Evolutionary conservation across 2,329 filamentous ascomycete genomes (phyloP), one percentile per base, ranked within the genome.

Genomic region (Coleophoma cylindrospora): DNA sequence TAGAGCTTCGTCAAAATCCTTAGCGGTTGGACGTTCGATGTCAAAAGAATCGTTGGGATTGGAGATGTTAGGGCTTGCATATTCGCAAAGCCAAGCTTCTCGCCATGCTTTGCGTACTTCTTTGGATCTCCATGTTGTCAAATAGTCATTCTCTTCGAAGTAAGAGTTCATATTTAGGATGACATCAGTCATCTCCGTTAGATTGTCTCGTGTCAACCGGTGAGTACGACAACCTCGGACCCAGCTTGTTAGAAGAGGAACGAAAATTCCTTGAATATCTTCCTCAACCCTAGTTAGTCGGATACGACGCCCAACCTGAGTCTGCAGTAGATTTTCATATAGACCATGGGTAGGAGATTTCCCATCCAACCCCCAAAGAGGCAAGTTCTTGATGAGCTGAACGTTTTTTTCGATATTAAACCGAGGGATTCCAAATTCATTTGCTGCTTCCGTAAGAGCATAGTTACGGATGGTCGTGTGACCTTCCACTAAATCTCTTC

Each of bases 351-450:
- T 74, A 1, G 76, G 74, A 4, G 70, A 76, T 47, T 76, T 69
- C 45, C 74, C 73, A 51, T 80, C 76, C 45, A 80, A 61, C 3
- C 76, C 76, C 76, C 76, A 80, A 1, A 80, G 68, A 3, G 76
- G 76, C 34, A 80, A 66, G 15, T 78, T 66, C 55, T 77, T 79
- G 50, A 80, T 61, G 0, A 76, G 78, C 57, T 77, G 74, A 10
- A 80, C 70, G 50, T 78, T 79, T 56, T 71, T 70, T 62, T 80
- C 76, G 1, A 76, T 74, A 60, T 80, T 76, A 61, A 77, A 76
- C 15, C 76, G 73, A 6, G 76, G 76, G 17, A 78, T 69, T 32
- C 76, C 76, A 53, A 72, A 80, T 52, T 80, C 76, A 56, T 77
- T 78, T 9, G 76, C 76, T 6, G 74, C 74, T 63, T 80, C 76